A percentile compares a stretch with the other conserved stretches of the same genome.
These are phyloP conservation scores for Arctostaphylos glauca DNA, from an alignment of 148 eudicot species.

Conservation along the genomic window DNA sequence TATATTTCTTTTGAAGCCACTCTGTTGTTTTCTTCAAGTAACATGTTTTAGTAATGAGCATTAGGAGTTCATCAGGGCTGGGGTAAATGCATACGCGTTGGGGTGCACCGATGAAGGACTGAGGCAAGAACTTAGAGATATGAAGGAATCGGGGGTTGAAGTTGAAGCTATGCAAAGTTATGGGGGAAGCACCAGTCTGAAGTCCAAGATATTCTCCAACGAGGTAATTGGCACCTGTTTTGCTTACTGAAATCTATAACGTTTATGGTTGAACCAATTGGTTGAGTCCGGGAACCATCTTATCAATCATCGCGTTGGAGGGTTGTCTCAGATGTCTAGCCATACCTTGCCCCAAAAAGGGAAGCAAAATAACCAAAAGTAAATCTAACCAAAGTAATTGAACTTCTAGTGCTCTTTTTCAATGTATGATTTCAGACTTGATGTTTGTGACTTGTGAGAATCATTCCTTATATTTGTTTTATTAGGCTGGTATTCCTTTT, in stretches of 20 bases:
- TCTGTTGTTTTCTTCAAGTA: slow-evolving; percentile 11
- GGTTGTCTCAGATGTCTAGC: neutral
- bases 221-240: slow-evolving; percentile 51
- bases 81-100: slow-evolving; percentile 92
- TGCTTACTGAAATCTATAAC: neutral
- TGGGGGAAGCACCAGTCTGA: slow-evolving; percentile 66
- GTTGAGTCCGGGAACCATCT: neutral
- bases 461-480: neutral
- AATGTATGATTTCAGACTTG: neutral
- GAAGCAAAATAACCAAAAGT: neutral
- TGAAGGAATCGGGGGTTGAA: slow-evolving; percentile 69
- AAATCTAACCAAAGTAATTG: neutral
- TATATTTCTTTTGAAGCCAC: neutral
- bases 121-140: slow-evolving; percentile 64
- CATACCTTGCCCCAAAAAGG: too few species aligned
- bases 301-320: neutral
- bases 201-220: slow-evolving; percentile 56
- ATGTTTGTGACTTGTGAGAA: neutral
- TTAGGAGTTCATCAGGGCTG: slow-evolving; percentile 90
- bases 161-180: slow-evolving; percentile 65
- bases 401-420: neutral
- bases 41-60: slow-evolving; percentile 19
- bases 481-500: neutral
- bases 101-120: slow-evolving; percentile 92
- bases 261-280: neutral